Base-by-base conservation (phyloP, 805 yeast species). In the Ogataea glucozyma region DNA sequence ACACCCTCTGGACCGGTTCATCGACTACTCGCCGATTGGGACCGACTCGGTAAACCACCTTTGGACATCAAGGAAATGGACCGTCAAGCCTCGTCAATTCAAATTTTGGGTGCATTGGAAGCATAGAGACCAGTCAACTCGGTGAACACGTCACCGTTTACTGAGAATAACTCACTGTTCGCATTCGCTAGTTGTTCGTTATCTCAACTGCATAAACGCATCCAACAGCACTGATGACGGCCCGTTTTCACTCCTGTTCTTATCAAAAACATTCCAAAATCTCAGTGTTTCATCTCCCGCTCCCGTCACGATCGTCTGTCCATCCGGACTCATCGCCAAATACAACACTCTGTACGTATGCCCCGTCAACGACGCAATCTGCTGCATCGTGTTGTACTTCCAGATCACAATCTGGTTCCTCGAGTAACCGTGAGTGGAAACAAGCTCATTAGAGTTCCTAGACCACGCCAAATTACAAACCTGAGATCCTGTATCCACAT, bases 261-360 rank as follows among this genome's bases (percentile, higher is more conserved):
- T 87, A 46, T 88, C 96, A 67, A 90, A 93, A 1, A 90, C 85
- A 54, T 88, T 89, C 99, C 99, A 93, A 61, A 93, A 88, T 50
- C 99, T 66, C 43, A 93, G 69, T 0, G 99, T 93, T 64, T 93
- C 99, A 66, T 93, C 99, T 4, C 98, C 99, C 1, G 99, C 97
- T 2, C 99, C 99, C 0, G 99, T 90, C 2, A 91, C 99, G 11
- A 93, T 85, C 0, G 97, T 89, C 49, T 88, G 89, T 0, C 99
- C 99, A 66, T 93, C 98, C 0, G 97, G 96, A 14, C 96, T 85
- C 67, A 91, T 72, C 4, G 96, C 79, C 53, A 93, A 70, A 61
- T 93, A 93, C 38, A 93, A 70, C 10, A 93, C 98, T 48, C 99
- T 74, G 59, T 85, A 88, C 1, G 96, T 88, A 61, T 93, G 99